Conservation (phyloP, 805 yeast species). For the Maudiozyma pseudohumilis region DNA sequence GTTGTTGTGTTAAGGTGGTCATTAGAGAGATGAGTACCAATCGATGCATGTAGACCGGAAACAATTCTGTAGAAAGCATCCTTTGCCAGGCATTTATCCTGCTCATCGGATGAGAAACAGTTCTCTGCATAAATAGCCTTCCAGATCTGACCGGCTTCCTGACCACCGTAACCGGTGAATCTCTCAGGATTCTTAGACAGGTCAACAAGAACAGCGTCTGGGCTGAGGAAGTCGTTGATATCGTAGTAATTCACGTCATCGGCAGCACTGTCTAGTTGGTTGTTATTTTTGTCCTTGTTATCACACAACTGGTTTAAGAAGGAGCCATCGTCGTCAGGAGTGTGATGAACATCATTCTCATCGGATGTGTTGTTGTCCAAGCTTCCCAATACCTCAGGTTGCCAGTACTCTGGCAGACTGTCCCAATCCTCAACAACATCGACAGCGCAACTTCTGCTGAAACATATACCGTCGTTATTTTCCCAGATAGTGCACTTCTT, state of each 20-base stretch:
- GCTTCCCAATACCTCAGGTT: constrained; percentile 53
- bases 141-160: constrained; percentile 90
- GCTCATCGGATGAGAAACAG: constrained; percentile 51
- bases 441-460: constrained; percentile 82
- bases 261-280: constrained; percentile 8
- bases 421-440: constrained; percentile 70
- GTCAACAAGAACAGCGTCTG: constrained; percentile 74
- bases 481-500: constrained; percentile 81
- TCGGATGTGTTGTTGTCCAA: constrained; percentile 24
- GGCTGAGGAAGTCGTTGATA: constrained; percentile 47
- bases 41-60: constrained; percentile 92
- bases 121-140: constrained; percentile 83
- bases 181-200: constrained; percentile 86
- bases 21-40: constrained; percentile 83
- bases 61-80: constrained; percentile 77
- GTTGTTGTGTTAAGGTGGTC: constrained; percentile 66
- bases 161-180: constrained; percentile 93
- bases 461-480: constrained; percentile 69
- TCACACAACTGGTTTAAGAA: constrained; percentile 33
- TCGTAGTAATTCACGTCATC: constrained; percentile 59
- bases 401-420: constrained; percentile 61
- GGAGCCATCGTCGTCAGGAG: constrained; percentile 23
- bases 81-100: constrained; percentile 68
- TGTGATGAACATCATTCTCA: constrained; percentile 18
- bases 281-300: constrained; percentile 11